Conservation (phyloP, 768 basidiomycete species). For the button mushroom (Agaricus bisporus) region DNA sequence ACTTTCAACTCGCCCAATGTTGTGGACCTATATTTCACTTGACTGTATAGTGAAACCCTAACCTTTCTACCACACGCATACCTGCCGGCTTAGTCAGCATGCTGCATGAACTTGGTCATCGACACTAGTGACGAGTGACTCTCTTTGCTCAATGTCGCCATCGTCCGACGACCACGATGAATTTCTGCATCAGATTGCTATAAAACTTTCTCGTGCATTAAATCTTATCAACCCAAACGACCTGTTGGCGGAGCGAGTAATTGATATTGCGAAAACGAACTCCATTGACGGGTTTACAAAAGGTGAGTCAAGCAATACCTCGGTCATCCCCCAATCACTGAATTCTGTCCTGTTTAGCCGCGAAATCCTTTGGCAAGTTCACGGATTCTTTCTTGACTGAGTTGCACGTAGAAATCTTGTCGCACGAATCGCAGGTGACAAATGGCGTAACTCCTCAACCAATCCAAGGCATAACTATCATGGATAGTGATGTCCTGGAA, state of each 20-base stretch:
- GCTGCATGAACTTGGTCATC: background rate
- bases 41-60: too few relatives aligned
- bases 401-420: constrained; percentile 72
- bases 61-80: too few relatives aligned
- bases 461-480: constrained; percentile 70
- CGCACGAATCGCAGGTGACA: constrained; percentile 62
- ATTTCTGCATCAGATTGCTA: constrained; percentile 66
- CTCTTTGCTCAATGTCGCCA: constrained; percentile 19
- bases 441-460: constrained; percentile 49
- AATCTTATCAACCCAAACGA: constrained; percentile 83
- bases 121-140: background rate
- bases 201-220: constrained; percentile 74
- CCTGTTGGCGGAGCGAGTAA: constrained; percentile 69
- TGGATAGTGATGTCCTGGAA: constrained; percentile 78
- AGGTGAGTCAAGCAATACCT: constrained; percentile 36
- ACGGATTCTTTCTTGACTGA: constrained; percentile 71
- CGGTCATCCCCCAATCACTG: background rate
- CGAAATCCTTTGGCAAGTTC: constrained; percentile 82
- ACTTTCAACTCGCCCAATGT: too few relatives aligned
- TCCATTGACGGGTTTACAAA: constrained; percentile 56
- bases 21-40: too few relatives aligned
- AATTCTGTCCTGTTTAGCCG: constrained; percentile 38
- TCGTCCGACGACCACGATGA: constrained; percentile 22
- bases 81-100: constrained; percentile 6
- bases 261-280: constrained; percentile 74